Conservation (phyloP, 139 green algal species). For the Zygnema circumcarinatum region DNA sequence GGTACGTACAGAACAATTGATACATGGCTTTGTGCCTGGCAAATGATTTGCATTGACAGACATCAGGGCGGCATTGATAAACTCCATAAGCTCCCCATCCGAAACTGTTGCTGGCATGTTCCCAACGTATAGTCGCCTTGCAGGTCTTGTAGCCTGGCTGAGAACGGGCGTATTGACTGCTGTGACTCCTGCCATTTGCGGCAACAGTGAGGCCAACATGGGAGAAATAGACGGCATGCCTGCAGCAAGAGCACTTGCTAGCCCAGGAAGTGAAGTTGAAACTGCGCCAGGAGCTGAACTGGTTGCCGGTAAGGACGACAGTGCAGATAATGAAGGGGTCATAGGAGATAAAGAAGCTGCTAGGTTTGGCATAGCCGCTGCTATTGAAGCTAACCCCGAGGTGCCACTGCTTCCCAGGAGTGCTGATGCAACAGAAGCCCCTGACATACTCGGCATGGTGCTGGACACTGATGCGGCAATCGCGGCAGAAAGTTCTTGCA, state of each 20-base stretch:
- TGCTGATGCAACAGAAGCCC: neutral
- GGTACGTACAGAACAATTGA: conserved; percentile 46
- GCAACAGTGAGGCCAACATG: neutral
- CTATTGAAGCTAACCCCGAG: neutral
- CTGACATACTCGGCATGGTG: neutral
- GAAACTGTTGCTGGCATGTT: conserved; percentile 48
- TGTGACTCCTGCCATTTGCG: neutral
- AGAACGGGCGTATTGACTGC: conserved; percentile 2
- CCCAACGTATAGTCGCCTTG: conserved; percentile 52
- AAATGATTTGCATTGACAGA: conserved; percentile 40
- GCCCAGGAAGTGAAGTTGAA: neutral
- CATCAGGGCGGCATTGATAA: conserved; percentile 49
- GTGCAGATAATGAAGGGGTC: neutral
- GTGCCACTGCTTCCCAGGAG: neutral
- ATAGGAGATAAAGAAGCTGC: neutral
- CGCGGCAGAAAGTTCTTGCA: neutral
- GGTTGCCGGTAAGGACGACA: neutral
- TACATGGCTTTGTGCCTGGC: conserved; percentile 47
- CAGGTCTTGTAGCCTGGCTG: conserved; percentile 46
- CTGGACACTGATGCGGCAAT: neutral
- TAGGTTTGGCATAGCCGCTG: neutral
- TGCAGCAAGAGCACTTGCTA: neutral
- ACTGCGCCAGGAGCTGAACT: neutral
- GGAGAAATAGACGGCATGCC: conserved; percentile 12
- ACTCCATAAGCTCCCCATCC: conserved; percentile 54